These are phyloP conservation scores for Prinsepia uniflora DNA, from an alignment of 306 rosid genomes.

Conservation along the genomic window DNA sequence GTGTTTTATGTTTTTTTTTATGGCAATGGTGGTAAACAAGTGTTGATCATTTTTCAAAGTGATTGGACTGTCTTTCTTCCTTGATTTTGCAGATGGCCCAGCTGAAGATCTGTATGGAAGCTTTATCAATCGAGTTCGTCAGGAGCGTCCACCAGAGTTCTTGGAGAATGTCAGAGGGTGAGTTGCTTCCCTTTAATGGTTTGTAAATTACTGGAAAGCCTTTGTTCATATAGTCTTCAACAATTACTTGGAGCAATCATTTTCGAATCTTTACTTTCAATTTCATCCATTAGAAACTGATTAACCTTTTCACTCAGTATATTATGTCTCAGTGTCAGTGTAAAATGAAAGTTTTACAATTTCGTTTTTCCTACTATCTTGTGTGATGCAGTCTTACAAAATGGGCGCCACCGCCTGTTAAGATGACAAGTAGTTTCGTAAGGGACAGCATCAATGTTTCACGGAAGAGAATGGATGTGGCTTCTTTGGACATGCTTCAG, in stretches of 20 bases:
- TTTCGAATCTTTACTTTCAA: not conserved
- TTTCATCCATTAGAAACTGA: not conserved
- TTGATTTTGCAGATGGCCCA: conserved; percentile 69
- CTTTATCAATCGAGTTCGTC: conserved; percentile 85
- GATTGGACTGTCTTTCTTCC: not conserved
- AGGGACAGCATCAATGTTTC: conserved; percentile 80
- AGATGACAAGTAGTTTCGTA: conserved; percentile 86
- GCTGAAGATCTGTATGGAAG: conserved; percentile 92
- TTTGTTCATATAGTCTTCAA: not conserved
- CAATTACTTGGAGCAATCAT: not conserved
- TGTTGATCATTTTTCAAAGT: not conserved
- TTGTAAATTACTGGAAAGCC: conserved; percentile 2
- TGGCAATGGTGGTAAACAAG: not conserved
- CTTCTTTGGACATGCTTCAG: conserved; percentile 96
- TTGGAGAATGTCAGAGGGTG: conserved; percentile 83
- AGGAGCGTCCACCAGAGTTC: conserved; percentile 81
- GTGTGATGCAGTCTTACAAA: conserved; percentile 75
- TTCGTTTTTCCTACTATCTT: conserved; percentile 2
- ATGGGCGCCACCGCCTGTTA: conserved; percentile 98
- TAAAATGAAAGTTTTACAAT: not conserved
- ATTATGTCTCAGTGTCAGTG: not conserved
- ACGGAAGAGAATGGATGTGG: conserved; percentile 92
- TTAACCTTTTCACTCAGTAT: not conserved
- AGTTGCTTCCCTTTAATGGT: conserved; percentile 35
- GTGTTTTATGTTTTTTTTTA: not conserved